Evolutionary conservation across 176 grass and related monocot species (phyloP).

Genomic region (Dactylis glomerata): DNA sequence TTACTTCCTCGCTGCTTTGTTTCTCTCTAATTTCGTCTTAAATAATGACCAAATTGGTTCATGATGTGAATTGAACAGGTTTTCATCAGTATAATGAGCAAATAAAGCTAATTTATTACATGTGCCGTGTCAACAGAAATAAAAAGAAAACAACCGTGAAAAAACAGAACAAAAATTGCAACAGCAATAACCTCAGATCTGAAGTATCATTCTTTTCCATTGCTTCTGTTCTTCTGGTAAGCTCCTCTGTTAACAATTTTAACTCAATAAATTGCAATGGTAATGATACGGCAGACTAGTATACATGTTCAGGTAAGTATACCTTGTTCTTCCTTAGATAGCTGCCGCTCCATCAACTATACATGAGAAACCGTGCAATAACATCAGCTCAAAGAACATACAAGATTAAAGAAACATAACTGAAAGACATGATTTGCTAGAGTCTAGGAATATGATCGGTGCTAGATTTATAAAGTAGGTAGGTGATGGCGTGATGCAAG

Average conservation of each 20-base stretch:
- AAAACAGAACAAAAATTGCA: slow-evolving; percentile 20
- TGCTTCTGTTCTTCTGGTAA: slow-evolving; percentile 69
- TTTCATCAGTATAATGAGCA: neutral
- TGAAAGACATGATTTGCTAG: neutral
- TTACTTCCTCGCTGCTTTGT: neutral
- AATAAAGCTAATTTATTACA: slow-evolving; percentile 17
- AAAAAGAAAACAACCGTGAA: neutral
- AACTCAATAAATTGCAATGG: slow-evolving; percentile 25
- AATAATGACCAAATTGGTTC: neutral
- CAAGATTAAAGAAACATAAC: neutral
- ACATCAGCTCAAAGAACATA: slow-evolving; percentile 25
- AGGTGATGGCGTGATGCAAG: slow-evolving; percentile 15
- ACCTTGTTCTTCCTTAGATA: slow-evolving; percentile 93
- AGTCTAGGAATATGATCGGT: neutral
- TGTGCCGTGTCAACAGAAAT: neutral
- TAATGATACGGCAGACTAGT: slow-evolving; percentile 26
- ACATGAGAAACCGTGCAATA: slow-evolving; percentile 27
- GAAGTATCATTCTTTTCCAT: slow-evolving; percentile 67
- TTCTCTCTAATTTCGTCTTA: neutral
- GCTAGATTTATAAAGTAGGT: neutral
- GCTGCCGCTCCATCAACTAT: slow-evolving; percentile 77
- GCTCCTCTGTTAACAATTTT: slow-evolving; percentile 50
- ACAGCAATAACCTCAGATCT: slow-evolving; percentile 65
- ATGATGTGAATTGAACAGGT: neutral
- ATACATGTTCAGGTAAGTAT: slow-evolving; percentile 23